These are phyloP conservation scores for Cucurbita moschata DNA, from an alignment of 306 rosid species.

Conservation along the genomic window DNA sequence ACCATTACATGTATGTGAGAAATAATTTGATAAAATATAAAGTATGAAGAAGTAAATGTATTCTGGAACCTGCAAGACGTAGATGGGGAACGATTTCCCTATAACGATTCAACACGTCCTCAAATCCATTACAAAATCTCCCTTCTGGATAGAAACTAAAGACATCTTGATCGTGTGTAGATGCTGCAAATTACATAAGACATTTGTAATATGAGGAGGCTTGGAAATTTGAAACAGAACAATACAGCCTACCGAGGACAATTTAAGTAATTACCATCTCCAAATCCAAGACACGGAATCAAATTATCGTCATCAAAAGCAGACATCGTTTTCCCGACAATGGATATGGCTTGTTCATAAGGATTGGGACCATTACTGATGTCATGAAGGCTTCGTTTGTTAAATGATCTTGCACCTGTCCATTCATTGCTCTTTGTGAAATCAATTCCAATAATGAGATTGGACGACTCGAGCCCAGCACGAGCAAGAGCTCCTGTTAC, in stretches of 20 bases:
- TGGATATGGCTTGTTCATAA: slow-evolving; percentile 12
- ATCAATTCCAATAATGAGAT: slow-evolving; percentile 11
- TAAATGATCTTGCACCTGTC: slow-evolving; percentile 7
- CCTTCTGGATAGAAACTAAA: slow-evolving; percentile 7
- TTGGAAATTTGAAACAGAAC: background rate
- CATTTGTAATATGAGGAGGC: background rate
- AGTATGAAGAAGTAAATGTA: background rate
- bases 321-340: slow-evolving; percentile 4
- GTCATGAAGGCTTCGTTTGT: slow-evolving; percentile 5
- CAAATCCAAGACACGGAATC: slow-evolving; percentile 9
- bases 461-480: slow-evolving; percentile 12
- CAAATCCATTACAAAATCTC: slow-evolving; percentile 10
- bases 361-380: slow-evolving; percentile 3
- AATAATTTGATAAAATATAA: background rate
- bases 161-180: slow-evolving; percentile 9
- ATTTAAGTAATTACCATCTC: background rate
- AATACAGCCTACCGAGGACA: background rate
- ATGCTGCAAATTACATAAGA: slow-evolving; percentile 1
- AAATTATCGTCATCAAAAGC: slow-evolving; percentile 12
- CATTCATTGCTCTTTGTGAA: slow-evolving; percentile 13
- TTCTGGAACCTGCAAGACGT: slow-evolving; percentile 6
- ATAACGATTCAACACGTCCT: slow-evolving; percentile 7
- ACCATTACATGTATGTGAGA: background rate
- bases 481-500: slow-evolving; percentile 12
- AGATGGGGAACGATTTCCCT: slow-evolving; percentile 11